Evolutionary conservation across 331 rosid genomes (phyloP), one percentile per base, ranked within the genome.

Genomic region (Rhamnella rubrinervis): DNA sequence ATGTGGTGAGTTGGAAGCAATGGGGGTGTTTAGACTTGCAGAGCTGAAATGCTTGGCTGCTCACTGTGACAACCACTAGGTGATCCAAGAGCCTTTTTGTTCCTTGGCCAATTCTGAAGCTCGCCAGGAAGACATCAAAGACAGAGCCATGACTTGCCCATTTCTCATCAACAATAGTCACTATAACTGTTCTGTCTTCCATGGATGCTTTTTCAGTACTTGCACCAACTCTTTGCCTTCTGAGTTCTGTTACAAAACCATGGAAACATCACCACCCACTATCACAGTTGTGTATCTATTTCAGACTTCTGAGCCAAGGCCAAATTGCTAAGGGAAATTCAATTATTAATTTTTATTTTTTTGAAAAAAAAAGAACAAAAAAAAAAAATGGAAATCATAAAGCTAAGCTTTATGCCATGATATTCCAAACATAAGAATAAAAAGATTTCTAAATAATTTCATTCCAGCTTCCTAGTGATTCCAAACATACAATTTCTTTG

Each of bases 71-170:
- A 74, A 87, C 74, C 41, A 82, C 73, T 55, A 87, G 71, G 80
- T 87, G 87, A 76, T 74, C 81, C 72, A 85, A 67, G 1, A 87
- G 72, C 53, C 68, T 68, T 20, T 68, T 59, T 8, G 93, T 87
- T 21, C 71, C 89, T 76, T 78, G 63, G 31, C 84, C 85, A 41
- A 62, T 69, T 25, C 39, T 76, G 67, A 87, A 87, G 68, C 90
- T 78, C 51, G 75, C 71, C 8, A 87, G 82, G 73, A 87, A 85
- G 73, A 85, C 56, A 5, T 80, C 86, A 46, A 87, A 79, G 56
- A 87, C 28, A 19, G 93, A 85, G 63, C 85, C 88, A 6, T 84
- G 78, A 6, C 73, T 79, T 55, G 89, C 81, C 84, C 77, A 50
- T 71, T 80, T 65, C 75, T 81, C 81, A 58, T 79, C 78, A 52